phyloP scores from a whole-genome alignment of 169 alveolate genomes.

The Plasmodium cynomolgi region DNA sequence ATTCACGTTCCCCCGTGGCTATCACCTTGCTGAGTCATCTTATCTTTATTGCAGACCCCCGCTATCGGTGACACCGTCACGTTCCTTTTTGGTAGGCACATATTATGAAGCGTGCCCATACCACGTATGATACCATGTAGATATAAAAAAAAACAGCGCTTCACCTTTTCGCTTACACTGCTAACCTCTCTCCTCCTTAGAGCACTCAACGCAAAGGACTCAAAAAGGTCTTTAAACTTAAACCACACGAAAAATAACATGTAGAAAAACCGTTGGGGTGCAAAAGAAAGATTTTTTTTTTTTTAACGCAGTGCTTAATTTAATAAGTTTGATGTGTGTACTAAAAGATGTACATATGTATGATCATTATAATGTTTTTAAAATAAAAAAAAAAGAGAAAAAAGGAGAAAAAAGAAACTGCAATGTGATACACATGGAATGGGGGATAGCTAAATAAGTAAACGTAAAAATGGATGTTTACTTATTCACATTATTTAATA shows the following conservation, averaged over 20 bases:
- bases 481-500: not conserved
- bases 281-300: not conserved
- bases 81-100: not conserved
- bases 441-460: not conserved
- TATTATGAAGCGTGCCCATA: not conserved
- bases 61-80: not conserved
- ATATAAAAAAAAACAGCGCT: not conserved
- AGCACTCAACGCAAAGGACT: not conserved
- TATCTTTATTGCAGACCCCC: not conserved
- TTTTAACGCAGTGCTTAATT: conserved; percentile 11
- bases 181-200: not conserved
- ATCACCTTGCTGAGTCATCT: not conserved
- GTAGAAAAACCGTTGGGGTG: not conserved
- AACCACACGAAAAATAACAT: not conserved
- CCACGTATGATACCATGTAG: not conserved
- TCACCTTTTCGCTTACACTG: not conserved
- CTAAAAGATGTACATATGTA: conserved; percentile 16
- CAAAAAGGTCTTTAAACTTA: not conserved
- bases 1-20: not conserved
- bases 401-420: not conserved
- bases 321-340: conserved; percentile 8
- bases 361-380: not conserved
- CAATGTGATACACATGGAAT: not conserved
- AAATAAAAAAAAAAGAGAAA: conserved; percentile 12
- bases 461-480: not conserved